phyloP scores from a whole-genome alignment of 257 asterid genomes.

The Solanum boliviense region DNA sequence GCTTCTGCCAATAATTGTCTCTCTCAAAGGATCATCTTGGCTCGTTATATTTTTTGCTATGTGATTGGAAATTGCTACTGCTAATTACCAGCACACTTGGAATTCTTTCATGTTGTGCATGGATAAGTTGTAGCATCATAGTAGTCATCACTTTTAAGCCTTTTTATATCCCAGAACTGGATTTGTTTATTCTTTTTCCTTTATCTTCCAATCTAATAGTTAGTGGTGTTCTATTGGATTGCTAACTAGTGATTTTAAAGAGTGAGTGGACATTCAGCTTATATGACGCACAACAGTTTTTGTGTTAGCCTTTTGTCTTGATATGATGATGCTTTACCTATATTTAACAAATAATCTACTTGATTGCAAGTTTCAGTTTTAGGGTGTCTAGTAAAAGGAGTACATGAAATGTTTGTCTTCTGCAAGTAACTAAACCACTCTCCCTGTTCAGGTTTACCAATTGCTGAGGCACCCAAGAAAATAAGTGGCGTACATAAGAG shows the following conservation, averaged over 20 bases:
- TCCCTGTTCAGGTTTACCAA: slow-evolving; percentile 4
- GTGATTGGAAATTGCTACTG: background rate
- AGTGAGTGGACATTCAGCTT: background rate
- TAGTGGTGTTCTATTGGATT: background rate
- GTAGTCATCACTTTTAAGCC: background rate
- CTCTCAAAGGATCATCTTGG: background rate
- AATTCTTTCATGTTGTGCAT: background rate
- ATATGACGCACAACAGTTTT: background rate
- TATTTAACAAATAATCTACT: background rate
- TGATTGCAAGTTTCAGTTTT: background rate
- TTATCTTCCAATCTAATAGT: background rate
- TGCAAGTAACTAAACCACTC: slow-evolving; percentile 28
- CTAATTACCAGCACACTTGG: background rate
- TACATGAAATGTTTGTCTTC: background rate
- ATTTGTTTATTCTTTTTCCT: background rate
- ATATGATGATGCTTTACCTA: background rate
- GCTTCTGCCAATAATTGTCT: background rate
- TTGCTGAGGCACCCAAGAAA: slow-evolving; percentile 85
- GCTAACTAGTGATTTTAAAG: background rate
- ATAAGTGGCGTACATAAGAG: slow-evolving; percentile 94
- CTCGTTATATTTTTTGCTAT: background rate
- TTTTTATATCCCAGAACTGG: background rate
- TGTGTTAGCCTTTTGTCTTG: background rate
- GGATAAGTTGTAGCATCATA: background rate
- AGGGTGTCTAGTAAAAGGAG: background rate